phyloP scores from a whole-genome alignment of 2,329 filamentous ascomycete species.

The Curvularia verruculosa region DNA sequence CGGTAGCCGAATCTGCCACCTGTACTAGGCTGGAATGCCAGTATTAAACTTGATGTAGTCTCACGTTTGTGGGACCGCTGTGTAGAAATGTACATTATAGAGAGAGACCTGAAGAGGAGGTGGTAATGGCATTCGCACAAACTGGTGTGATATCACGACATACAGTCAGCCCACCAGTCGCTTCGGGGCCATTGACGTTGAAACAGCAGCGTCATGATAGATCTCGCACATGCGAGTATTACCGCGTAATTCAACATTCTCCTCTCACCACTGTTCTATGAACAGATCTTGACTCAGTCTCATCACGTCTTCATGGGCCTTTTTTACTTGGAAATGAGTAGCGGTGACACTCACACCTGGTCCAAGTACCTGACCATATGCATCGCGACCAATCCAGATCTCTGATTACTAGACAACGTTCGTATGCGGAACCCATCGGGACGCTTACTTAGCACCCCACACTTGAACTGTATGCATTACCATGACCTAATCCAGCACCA shows the following conservation, averaged over 20 bases:
- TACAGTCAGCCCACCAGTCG: background rate
- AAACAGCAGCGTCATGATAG: background rate
- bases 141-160: background rate
- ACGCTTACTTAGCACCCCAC: slow-evolving; percentile 8
- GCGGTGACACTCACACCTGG: background rate
- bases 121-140: background rate
- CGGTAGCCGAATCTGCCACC: background rate
- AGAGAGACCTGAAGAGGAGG: background rate
- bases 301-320: background rate
- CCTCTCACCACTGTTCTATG: slow-evolving; percentile 4
- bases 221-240: background rate
- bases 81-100: background rate
- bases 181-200: background rate
- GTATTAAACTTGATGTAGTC: background rate
- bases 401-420: background rate
- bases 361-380: background rate
- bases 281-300: no score
- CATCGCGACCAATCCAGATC: background rate
- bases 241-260: slow-evolving; percentile 6
- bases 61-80: background rate
- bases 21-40: background rate
- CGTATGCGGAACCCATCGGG: background rate
- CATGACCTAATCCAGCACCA: slow-evolving; percentile 23
- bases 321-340: background rate
- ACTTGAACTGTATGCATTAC: slow-evolving; percentile 6